Conservation (phyloP, 2,329 filamentous ascomycete species). For the Graphilbum fragrans region DNA sequence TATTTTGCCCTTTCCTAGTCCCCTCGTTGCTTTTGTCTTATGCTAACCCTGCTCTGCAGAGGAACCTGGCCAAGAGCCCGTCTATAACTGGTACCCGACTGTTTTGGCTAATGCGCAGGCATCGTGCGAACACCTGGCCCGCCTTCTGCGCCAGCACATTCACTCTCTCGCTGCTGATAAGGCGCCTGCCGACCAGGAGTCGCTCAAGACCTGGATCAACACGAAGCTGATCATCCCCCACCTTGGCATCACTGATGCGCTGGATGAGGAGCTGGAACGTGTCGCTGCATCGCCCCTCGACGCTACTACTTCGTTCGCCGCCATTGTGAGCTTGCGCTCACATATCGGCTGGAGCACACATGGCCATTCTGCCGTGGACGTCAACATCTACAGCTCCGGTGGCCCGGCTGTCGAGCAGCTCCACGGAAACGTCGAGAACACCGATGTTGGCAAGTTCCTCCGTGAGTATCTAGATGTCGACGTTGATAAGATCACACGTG, state of each 20-base stretch:
- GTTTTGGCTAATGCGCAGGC: slow-evolving; percentile 67
- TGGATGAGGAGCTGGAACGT: slow-evolving; percentile 54
- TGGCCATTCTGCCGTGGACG: slow-evolving; percentile 86
- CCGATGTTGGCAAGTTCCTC: slow-evolving; percentile 76
- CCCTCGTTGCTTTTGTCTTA: not conserved
- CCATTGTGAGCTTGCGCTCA: slow-evolving; percentile 77
- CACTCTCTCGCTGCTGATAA: slow-evolving; percentile 14
- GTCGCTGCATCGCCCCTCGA: slow-evolving; percentile 47
- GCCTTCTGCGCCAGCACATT: slow-evolving; percentile 50
- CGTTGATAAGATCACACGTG: slow-evolving; percentile 62
- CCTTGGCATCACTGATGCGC: slow-evolving; percentile 66
- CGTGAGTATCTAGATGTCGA: slow-evolving; percentile 69
- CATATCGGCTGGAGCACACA: slow-evolving; percentile 92
- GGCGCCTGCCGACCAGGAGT: slow-evolving; percentile 6
- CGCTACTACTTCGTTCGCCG: slow-evolving; percentile 53
- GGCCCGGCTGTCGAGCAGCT: slow-evolving; percentile 53
- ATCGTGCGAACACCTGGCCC: slow-evolving; percentile 59
- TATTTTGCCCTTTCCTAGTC: not conserved
- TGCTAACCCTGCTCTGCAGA: slow-evolving; percentile 28
- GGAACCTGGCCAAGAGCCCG: slow-evolving; percentile 36
- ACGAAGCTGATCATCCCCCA: slow-evolving; percentile 53
- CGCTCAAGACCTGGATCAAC: slow-evolving; percentile 52
- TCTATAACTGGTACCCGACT: slow-evolving; percentile 68
- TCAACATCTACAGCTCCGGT: slow-evolving; percentile 84
- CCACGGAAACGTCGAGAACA: slow-evolving; percentile 88